Evolutionary conservation across 164 flowering plant genomes (phyloP), one percentile per base, ranked within the genome.

Genomic region (Nelumbo lutea): DNA sequence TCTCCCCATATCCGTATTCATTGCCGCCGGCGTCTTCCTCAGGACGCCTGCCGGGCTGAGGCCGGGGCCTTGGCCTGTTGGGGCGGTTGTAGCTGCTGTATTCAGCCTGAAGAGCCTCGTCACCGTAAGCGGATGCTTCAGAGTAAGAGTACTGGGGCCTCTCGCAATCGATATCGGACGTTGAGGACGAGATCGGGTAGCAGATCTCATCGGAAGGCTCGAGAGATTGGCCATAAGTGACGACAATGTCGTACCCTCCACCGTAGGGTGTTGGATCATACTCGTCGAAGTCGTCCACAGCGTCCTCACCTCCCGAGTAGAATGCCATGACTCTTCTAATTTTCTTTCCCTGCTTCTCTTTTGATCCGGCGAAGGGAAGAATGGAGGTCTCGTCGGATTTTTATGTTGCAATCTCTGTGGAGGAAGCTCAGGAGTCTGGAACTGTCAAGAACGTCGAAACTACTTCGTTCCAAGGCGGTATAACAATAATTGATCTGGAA

Each of bases 231-330:
- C 98, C 97, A 78, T 83, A 94, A 39, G 87, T 87, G 51, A 84
- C 59, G 11, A 46, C 42, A 42, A 86, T 76, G 78, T 91, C 91
- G 88, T 86, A 91, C 4, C 98, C 98, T 1, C 98, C 98, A 1
- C 85, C 84, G 76, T 90, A 91, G 3, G 98, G 98, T 7, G 96
- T 88, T 6, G 93, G 88, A 79, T 94, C 98, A 83, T 70, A 90
- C 80, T 90, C 98, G 59, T 90, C 95, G 83, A 91, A 94, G 61
- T 88, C 96, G 67, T 83, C 83, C 46, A 78, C 91, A 7, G 60
- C 83, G 52, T 86, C 94, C 38, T 67, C 86, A 48, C 68, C 74
- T 66, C 78, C 59, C 5, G 81, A 15, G 71, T 73, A 85, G 27
- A 27, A 27, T 27, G 27, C 27, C 27, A 27, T 27, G 27, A 27